Base-by-base conservation (phyloP, 176 grass and related monocot genomes). In the Luzula sylvatica region DNA sequence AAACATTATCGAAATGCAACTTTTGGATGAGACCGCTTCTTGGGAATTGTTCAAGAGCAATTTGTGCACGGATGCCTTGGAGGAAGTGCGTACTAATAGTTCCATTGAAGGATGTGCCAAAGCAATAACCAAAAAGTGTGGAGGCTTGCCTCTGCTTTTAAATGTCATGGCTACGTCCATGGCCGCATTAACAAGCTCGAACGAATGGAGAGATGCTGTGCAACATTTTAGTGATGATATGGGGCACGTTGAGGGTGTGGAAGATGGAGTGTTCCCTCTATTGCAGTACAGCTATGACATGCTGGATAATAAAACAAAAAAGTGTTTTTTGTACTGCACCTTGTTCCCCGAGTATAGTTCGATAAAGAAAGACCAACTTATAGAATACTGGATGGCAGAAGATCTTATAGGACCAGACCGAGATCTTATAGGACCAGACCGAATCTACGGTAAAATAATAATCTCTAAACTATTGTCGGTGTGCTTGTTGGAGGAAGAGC, bases 361-460 rank as follows among this genome's bases (percentile, higher is more conserved):
- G 13, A 79, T 87, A 26, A 73, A 43, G 24, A 82, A 76, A 57
- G 67, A 94, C 0, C 82, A 62, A 47, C 78, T 94, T 21, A 14
- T 79, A 51, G 54, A 76, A 20, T 94, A 87, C 38, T 94, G 82
- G 87, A 60, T 76, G 29, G 75, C 78, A 17, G 87, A 94, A 75
- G 82, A 53, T 26, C 58, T 58, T 12, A 15, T 66, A 4, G 3
- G 65, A 26, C 29, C 46, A 7, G 8, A 76, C 30, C n/a, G n/a
- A 75, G 82, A 53, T 26, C 58, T 58, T 12, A 15, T 66, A 4
- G 3, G 65, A 26, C 29, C 46, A 7, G 38, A 61, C 24, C 0
- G 0, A 43, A 53, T 53, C 3, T 62, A 69, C 3, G 82, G 74
- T 35, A 15, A 75, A 63, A 56, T 11, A 41, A 82, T 78, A 60